Evolutionary conservation across 2,329 filamentous ascomycete species (phyloP).

Genomic region (Colletotrichum destructivum): DNA sequence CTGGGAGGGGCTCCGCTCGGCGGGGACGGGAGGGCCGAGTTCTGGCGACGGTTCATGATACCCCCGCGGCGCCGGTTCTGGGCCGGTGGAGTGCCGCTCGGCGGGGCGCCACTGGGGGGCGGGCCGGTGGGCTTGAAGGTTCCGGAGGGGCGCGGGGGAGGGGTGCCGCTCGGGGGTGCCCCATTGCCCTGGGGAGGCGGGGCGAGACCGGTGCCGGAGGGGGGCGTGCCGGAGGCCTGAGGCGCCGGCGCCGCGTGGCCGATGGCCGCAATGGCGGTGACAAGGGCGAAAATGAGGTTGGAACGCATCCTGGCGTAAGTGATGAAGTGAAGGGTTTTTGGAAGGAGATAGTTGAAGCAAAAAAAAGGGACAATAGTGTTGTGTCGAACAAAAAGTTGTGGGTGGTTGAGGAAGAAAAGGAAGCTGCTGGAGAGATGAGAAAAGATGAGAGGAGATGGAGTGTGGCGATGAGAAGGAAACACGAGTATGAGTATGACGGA

Average conservation of each 20-base stretch:
- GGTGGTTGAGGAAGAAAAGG: slow-evolving; percentile 25
- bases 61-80: slow-evolving; percentile 18
- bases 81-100: slow-evolving; percentile 21
- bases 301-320: slow-evolving; percentile 34
- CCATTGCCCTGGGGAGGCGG: slow-evolving; percentile 23
- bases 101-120: not conserved
- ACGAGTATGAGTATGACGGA: not conserved
- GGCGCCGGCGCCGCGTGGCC: slow-evolving; percentile 37
- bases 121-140: slow-evolving; percentile 25
- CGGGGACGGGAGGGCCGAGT: slow-evolving; percentile 17
- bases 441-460: slow-evolving; percentile 15
- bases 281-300: slow-evolving; percentile 36
- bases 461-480: slow-evolving; percentile 20
- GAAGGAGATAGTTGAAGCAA: not conserved
- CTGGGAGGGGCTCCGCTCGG: slow-evolving; percentile 24
- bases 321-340: slow-evolving; percentile 12
- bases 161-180: slow-evolving; percentile 29
- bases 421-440: slow-evolving; percentile 12
- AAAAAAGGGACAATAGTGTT: slow-evolving; percentile 9
- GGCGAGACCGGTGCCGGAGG: slow-evolving; percentile 19
- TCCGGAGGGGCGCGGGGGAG: slow-evolving; percentile 28
- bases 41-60: slow-evolving; percentile 31
- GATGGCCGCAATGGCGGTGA: slow-evolving; percentile 35
- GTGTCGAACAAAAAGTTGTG: slow-evolving; percentile 10
- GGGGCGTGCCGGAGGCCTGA: slow-evolving; percentile 22